Evolutionary conservation across 495 filamentous ascomycete species (phyloP).

Genomic region (Hyaloscypha bicolor): DNA sequence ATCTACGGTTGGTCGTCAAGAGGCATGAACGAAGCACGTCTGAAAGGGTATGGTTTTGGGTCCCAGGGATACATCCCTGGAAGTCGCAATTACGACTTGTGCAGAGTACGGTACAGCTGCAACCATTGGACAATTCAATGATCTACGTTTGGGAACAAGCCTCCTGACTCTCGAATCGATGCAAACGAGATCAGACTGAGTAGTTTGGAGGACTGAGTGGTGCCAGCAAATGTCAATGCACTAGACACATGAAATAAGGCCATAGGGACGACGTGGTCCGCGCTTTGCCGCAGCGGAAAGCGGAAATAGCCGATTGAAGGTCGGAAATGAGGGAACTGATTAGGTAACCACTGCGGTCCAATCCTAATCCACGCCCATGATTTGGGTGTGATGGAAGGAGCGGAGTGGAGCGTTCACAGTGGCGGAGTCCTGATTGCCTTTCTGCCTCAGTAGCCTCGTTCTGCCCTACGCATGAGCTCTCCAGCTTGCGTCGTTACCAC

Average conservation of each 20-base stretch:
- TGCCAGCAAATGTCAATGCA: slow-evolving; percentile 11
- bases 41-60: not conserved
- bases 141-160: not conserved
- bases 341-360: not conserved
- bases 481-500: not conserved
- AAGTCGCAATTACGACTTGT: not conserved
- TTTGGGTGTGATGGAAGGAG: not conserved
- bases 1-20: not conserved
- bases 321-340: not conserved
- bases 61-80: not conserved
- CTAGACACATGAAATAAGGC: not conserved
- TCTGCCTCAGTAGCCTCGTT: not conserved
- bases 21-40: not conserved
- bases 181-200: not conserved
- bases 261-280: not conserved
- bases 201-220: not conserved
- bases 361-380: not conserved
- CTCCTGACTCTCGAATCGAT: not conserved
- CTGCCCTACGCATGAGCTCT: not conserved
- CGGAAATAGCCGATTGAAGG: not conserved
- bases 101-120: not conserved
- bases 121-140: not conserved
- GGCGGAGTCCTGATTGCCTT: not conserved
- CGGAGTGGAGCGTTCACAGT: not conserved
- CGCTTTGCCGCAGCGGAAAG: not conserved